Base-by-base conservation (phyloP, 2,329 filamentous ascomycete species). In the Aphanoascus verrucosus region DNA sequence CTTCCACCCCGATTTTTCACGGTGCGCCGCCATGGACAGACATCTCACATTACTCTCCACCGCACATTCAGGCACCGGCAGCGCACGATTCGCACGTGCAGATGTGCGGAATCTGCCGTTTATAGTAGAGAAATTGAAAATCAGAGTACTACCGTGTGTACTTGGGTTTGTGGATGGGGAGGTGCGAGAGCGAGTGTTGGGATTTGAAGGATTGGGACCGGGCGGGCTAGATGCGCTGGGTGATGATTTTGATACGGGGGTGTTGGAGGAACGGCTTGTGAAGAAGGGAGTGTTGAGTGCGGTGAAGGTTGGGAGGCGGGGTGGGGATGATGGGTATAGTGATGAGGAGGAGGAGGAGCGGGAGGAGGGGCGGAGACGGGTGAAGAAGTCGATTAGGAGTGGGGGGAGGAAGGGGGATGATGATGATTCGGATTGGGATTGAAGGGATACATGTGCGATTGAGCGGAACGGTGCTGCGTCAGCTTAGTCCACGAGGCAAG, bases 1-100 rank as follows among this genome's bases (percentile, higher is more conserved):
- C 65, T 80, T 77, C 64, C 81, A 83, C 62, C 74, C 79, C 2
- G 81, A 83, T 61, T 84, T 84, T 65, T 72, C 75, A 17, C 75
- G 80, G 52, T 84, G 81, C 65, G 68, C 70, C 9, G 75, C 80
- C 52, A 84, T 84, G 81, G 80, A 83, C 62, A 70, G 69, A 47
- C 78, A 80, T 63, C 70, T 83, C 9, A 69, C 75, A 47, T 67
- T 74, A 20, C 63, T 74, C 35, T 69, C 71, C 19, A 56, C 60
- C 42, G 62, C 56, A 34, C 70, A 73, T 56, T 49, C 47, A 28
- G 31, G 48, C 42, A 58, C 52, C 38, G 63, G 69, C 50, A 70
- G 73, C 52, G 66, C 71, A 12, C 65, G 68, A 5, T 76, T 76
- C 61, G 69, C 71, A 35, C 67, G 68, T 12, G 68, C 73, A 9